Evolutionary conservation across 371 early-diverging fungal species (phyloP).

Genomic region (Entomophthora muscae): DNA sequence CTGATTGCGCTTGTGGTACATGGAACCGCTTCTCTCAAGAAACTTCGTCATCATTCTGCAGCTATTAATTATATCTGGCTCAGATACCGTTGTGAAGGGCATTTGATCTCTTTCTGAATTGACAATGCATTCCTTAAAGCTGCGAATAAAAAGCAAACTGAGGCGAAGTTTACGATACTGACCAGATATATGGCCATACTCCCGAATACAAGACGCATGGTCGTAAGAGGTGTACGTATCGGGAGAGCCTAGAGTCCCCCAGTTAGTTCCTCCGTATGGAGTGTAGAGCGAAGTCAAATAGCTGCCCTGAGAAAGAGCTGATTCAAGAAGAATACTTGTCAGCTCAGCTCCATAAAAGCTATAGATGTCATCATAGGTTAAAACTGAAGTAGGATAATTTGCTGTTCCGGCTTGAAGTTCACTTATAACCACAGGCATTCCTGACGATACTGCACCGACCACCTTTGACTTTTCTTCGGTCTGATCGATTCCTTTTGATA

Average conservation of each 20-base stretch:
- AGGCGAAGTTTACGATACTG: constrained; percentile 44
- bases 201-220: constrained; percentile 61
- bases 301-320: constrained; percentile 45
- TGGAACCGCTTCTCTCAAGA: constrained; percentile 11
- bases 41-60: constrained; percentile 19
- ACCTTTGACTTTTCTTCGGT: constrained; percentile 49
- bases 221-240: constrained; percentile 67
- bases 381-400: constrained; percentile 43
- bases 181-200: constrained; percentile 46
- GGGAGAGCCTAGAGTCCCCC: constrained; percentile 59
- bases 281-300: constrained; percentile 51
- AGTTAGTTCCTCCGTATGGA: constrained; percentile 71
- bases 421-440: constrained; percentile 54
- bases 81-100: constrained; percentile 20
- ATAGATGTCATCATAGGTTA: constrained; percentile 49
- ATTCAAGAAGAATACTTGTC: constrained; percentile 40
- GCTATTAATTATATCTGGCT: constrained; percentile 25
- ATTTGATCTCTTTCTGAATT: constrained; percentile 24
- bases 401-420: constrained; percentile 76
- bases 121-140: constrained; percentile 36
- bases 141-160: constrained; percentile 36
- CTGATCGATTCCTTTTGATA: constrained; percentile 34
- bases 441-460: constrained; percentile 49
- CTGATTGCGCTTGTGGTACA: constrained; percentile 12
- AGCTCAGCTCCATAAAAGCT: constrained; percentile 53